Evolutionary conservation across 2,329 filamentous ascomycete species (phyloP), one percentile per base, ranked within the genome.

Genomic region (Xylariales sp.): DNA sequence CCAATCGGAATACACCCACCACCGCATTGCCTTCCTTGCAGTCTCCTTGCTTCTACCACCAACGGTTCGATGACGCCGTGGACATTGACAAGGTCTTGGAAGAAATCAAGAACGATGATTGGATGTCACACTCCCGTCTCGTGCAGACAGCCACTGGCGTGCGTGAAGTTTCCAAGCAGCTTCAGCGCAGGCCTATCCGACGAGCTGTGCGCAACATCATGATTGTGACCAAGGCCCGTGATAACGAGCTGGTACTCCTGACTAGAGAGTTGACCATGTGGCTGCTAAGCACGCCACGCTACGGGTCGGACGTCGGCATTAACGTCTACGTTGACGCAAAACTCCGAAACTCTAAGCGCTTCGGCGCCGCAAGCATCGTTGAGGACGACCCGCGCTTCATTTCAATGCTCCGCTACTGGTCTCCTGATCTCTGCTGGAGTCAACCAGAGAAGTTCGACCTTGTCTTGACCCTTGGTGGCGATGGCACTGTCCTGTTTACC

Each of bases 281-380:
- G 88, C 74, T 98, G 24, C 76, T 98, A 46, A 78, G 77, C 46
- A 96, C 89, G 3, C 89, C 93, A 10, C 81, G 93, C 35, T 95
- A 98, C 60, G 88, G 88, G 31, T 88, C 80, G 40, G 83, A 93
- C 47, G 61, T 93, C n/a, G 93, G 93, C 11, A 86, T 98, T 40
- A 95, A 91, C 55, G 93, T 98, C 49, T 97, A 95, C 59, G 93
- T 98, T n/a, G 93, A 98, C 63, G 86, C 89, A 50, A 97, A 98
- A 68, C 73, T 98, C 46, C 82, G 82, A 54, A 82, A 82, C 54
- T 95, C 89, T 4, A 90, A 88, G 62, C 86, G 93, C 38, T 98
- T 98, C 61, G 82, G 90, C 55, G 80, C 86, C 2, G 66, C 80
- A 4, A 79, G 80, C 21, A 73, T 98, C 41, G 53, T 91, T 5